phyloP scores from a whole-genome alignment of 2,329 filamentous ascomycete genomes.

The Neoascochyta sp. region DNA sequence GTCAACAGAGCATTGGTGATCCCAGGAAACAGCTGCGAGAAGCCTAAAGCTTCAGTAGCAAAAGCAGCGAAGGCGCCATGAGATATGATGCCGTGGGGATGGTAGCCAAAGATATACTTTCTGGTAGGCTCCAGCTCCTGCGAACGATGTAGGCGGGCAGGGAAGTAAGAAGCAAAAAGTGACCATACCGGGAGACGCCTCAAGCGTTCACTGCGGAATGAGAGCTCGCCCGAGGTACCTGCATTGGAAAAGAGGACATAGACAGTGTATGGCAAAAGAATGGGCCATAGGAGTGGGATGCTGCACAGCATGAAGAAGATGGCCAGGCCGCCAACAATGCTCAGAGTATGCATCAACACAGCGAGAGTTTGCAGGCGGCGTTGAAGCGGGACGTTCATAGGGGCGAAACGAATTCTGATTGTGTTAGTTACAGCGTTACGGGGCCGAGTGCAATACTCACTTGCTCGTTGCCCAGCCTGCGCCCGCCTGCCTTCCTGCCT shows the following conservation, averaged over 20 bases:
- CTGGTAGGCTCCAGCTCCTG: constrained; percentile 71
- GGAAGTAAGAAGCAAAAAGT: constrained; percentile 89
- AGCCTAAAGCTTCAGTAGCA: constrained; percentile 83
- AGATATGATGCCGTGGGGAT: constrained; percentile 95
- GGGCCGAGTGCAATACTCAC: constrained; percentile 24
- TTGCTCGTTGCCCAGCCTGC: constrained; percentile 52
- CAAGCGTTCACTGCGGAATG: constrained; percentile 69
- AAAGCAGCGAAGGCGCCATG: constrained; percentile 94
- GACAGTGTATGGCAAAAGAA: constrained; percentile 72
- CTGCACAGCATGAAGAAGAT: constrained; percentile 88
- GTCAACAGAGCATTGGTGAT: constrained; percentile 93
- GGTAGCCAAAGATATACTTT: constrained; percentile 96
- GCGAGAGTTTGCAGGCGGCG: constrained; percentile 49
- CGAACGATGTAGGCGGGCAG: constrained; percentile 81
- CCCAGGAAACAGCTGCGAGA: constrained; percentile 81
- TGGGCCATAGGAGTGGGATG: constrained; percentile 87
- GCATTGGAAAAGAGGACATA: constrained; percentile 78
- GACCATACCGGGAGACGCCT: constrained; percentile 76
- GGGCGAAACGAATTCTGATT: constrained; percentile 74
- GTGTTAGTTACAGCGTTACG: constrained; percentile 1
- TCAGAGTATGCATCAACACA: constrained; percentile 50
- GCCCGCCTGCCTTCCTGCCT: constrained; percentile 52
- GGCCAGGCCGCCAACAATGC: constrained; percentile 55
- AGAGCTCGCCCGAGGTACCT: constrained; percentile 69
- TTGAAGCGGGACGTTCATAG: constrained; percentile 64